phyloP scores from a whole-genome alignment of 2,329 filamentous ascomycete species.

The Calonectria fujianensis region DNA sequence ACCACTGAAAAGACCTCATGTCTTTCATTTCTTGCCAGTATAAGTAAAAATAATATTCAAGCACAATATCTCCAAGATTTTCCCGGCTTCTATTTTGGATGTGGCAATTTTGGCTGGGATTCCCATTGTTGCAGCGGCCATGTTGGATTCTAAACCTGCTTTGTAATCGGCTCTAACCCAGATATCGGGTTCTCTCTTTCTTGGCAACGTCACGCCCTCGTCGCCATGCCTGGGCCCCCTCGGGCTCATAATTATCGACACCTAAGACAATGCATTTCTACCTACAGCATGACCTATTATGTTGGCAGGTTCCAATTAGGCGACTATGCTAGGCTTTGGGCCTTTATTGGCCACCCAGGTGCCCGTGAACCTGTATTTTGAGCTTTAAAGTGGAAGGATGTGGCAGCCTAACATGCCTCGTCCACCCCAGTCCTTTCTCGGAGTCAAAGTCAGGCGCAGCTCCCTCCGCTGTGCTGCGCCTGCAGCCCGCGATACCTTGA shows the following conservation, averaged over 20 bases:
- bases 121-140: background rate
- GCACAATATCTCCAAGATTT: background rate
- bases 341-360: constrained; percentile 2
- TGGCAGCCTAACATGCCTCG: constrained; percentile 93
- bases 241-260: constrained; percentile 6
- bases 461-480: constrained; percentile 69
- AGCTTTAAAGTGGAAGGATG: constrained; percentile 82
- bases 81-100: background rate
- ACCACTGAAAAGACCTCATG: too few relatives aligned
- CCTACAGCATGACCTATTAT: constrained; percentile 4
- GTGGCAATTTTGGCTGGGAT: background rate
- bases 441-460: constrained; percentile 83
- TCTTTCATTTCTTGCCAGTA: background rate
- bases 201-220: constrained; percentile 11
- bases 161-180: constrained; percentile 31
- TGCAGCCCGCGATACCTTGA: constrained; percentile 76
- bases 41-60: background rate
- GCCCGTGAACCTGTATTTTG: background rate
- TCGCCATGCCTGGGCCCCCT: background rate
- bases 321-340: background rate
- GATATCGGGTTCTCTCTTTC: constrained; percentile 16
- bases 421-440: constrained; percentile 90
- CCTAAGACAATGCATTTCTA: constrained; percentile 12
- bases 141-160: constrained; percentile 5
- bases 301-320: background rate